Evolutionary conservation across 2,329 filamentous ascomycete species (phyloP).

Genomic region (Fusarium dlaminii): DNA sequence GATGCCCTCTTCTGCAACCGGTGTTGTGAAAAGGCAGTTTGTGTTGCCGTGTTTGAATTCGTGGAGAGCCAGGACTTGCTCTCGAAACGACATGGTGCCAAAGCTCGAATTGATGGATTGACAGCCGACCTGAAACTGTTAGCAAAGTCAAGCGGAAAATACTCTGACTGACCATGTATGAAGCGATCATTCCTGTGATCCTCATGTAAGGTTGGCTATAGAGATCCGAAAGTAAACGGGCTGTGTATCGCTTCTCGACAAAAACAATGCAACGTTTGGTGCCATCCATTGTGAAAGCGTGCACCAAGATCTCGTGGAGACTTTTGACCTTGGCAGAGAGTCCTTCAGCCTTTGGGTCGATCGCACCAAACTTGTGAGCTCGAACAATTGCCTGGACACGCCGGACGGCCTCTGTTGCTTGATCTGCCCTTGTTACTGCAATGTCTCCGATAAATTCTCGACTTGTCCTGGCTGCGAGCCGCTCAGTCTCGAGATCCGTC

Average conservation of each 20-base stretch:
- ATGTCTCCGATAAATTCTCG: conserved; percentile 42
- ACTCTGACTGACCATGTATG: conserved; percentile 64
- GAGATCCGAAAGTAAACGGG: conserved; percentile 75
- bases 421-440: conserved; percentile 48
- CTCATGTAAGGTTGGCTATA: conserved; percentile 66
- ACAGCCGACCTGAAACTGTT: conserved; percentile 43
- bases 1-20: conserved; percentile 73
- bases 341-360: conserved; percentile 44
- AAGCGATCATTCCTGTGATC: conserved; percentile 67
- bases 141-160: background rate
- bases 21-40: conserved; percentile 74
- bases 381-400: conserved; percentile 66
- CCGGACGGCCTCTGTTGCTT: conserved; percentile 64
- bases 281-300: conserved; percentile 70
- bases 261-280: conserved; percentile 81
- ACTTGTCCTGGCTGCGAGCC: conserved; percentile 67
- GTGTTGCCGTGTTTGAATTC: conserved; percentile 67
- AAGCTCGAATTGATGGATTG: conserved; percentile 55
- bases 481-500: conserved; percentile 67
- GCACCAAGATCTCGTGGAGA: conserved; percentile 68
- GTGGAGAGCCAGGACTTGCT: conserved; percentile 78
- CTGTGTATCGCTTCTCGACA: conserved; percentile 81
- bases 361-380: conserved; percentile 56
- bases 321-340: conserved; percentile 79
- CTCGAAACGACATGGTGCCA: conserved; percentile 72